Evolutionary conservation across 495 filamentous ascomycete species (phyloP).

Genomic region (Astrothelium subdiscretum): DNA sequence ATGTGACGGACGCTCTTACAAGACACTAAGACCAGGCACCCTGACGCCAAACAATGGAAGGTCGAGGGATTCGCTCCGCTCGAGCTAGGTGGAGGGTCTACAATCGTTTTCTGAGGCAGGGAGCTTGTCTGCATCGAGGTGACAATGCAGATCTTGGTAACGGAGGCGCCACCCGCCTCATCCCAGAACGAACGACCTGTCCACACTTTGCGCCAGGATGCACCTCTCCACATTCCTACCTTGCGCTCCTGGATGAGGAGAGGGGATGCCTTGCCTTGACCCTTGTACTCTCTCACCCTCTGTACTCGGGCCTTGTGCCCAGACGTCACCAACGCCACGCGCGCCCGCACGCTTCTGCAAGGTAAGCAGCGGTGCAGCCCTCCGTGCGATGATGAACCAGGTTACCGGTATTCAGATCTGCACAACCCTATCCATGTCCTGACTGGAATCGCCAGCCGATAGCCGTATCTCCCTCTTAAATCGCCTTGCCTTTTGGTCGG

Average conservation of each 20-base stretch:
- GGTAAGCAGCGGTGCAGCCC: background rate
- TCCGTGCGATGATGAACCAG: background rate
- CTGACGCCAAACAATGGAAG: background rate
- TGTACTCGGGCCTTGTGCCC: background rate
- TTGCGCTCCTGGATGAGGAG: background rate
- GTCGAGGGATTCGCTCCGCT: background rate
- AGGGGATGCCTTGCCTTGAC: background rate
- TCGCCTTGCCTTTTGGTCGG: background rate
- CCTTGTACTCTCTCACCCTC: background rate
- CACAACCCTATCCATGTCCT: background rate
- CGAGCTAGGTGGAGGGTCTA: background rate
- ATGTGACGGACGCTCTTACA: background rate
- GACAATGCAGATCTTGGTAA: constrained; percentile 2
- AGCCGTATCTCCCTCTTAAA: background rate
- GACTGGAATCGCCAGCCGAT: background rate
- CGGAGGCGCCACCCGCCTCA: background rate
- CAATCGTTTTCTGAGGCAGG: background rate
- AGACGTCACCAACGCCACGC: constrained; percentile 2
- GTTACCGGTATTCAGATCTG: background rate
- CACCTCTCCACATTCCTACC: background rate
- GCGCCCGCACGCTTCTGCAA: background rate
- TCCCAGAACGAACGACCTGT: background rate
- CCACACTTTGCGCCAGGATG: background rate
- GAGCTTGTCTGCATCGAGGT: background rate
- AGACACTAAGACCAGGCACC: background rate